Conservation (phyloP, 106 monocot species). For the Allium sativum region DNA sequence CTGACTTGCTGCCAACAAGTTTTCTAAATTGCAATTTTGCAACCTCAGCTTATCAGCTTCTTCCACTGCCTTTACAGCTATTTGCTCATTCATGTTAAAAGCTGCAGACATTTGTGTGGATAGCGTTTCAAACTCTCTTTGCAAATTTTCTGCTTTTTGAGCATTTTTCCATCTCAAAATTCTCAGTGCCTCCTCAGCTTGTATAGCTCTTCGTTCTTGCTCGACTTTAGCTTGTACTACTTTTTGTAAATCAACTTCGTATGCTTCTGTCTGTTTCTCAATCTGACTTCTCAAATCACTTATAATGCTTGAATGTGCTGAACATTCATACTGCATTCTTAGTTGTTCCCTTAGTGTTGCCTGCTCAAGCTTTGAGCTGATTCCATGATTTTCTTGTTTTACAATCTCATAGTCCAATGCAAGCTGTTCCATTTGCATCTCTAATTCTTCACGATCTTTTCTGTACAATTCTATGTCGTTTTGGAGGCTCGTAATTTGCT, state of each 20-base stretch:
- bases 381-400: conserved; percentile 86
- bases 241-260: conserved; percentile 45
- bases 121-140: conserved; percentile 58
- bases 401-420: conserved; percentile 89
- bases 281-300: conserved; percentile 84
- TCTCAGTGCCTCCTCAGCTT: conserved; percentile 56
- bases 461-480: conserved; percentile 60
- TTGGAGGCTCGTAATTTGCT: conserved; percentile 60
- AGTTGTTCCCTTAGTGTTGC: conserved; percentile 59
- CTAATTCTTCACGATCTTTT: conserved; percentile 69
- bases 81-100: conserved; percentile 67
- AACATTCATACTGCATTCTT: conserved; percentile 81
- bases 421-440: conserved; percentile 91
- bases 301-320: conserved; percentile 56
- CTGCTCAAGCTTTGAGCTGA: conserved; percentile 60
- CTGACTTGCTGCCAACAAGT: conserved; percentile 30
- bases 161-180: conserved; percentile 51
- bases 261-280: conserved; percentile 39
- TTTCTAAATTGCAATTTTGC: conserved; percentile 55
- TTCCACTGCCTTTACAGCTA: conserved; percentile 46
- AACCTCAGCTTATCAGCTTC: conserved; percentile 51
- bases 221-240: conserved; percentile 42
- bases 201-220: conserved; percentile 73
- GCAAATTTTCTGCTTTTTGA: conserved; percentile 46
- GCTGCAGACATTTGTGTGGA: conserved; percentile 52